Base-by-base conservation (phyloP, 208 protist genomes). In the Endotrypanum monterogeii region DNA sequence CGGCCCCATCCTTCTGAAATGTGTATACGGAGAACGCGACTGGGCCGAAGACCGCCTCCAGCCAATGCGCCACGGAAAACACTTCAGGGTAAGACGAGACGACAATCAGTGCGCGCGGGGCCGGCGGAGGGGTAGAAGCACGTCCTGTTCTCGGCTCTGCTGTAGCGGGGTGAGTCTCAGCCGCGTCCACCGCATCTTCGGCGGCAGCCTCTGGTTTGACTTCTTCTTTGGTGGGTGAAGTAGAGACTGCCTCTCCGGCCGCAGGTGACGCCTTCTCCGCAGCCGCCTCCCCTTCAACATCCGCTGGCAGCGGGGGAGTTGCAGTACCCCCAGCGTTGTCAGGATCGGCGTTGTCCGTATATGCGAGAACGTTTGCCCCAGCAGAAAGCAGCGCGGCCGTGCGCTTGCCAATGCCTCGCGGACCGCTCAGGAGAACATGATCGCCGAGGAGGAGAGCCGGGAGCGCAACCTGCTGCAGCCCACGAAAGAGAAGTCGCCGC, bases 371-470 rank as follows among this genome's bases (percentile, higher is more conserved):
- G 50, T 83, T 83, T 0, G 65, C 55, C 4, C 71, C 82, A 8
- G 79, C 73, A 0, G 86, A 83, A 16, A 96, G 68, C 28, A 83
- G 62, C 25, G 83, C 76, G 4, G 88, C 83, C 25, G 84, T 89
- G 35, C 84, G 78, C 71, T 93, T 92, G 28, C 92, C 92, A 1
- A 76, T 50, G 2, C 83, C 83, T 5, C 70, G 74, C n/a, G 92
- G 92, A 1, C 84, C 92, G 57, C 79, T 73, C 37, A 89, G 71
- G 5, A 94, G 32, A 1, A 84, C 87, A 81, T 96, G 92, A 55
- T 92, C 78, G 3, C 92, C 92, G 0, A 90, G 69, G 41, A 96
- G 78, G 76, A 94, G 82, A 5, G 84, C 74, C 0, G 88, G 79
- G 44, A 96, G 68, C 0, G 84, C 84, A 1, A 88, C 39, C 44